A percentile compares a stretch with the other conserved stretches of the same genome.
These are phyloP conservation scores for Penicillium brasilianum DNA, from an alignment of 2,329 filamentous ascomycete genomes.

Conservation along the genomic window DNA sequence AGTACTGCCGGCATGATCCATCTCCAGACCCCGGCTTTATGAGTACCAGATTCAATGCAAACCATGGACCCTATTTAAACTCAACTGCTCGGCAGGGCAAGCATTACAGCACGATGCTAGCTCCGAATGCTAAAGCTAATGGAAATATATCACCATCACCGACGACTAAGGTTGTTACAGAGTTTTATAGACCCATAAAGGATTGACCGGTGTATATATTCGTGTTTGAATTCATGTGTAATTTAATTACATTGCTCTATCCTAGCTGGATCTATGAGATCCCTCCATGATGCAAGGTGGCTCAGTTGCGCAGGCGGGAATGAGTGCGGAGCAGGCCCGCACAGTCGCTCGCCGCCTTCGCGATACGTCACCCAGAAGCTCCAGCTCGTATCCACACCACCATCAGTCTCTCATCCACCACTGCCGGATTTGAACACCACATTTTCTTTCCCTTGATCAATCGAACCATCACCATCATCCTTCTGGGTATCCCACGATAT, in stretches of 20 bases:
- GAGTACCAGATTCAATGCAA: neutral
- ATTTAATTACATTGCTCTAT: neutral
- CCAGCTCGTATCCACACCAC: constrained; percentile 16
- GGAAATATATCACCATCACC: neutral
- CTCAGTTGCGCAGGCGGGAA: neutral
- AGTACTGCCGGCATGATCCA: neutral
- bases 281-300: too few species aligned
- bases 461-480: neutral
- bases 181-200: neutral
- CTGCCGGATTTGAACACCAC: neutral
- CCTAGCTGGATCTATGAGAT: too few species aligned
- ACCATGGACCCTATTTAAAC: neutral
- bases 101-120: neutral
- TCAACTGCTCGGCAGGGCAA: neutral
- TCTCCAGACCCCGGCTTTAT: neutral
- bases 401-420: neutral
- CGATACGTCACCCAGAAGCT: constrained; percentile 38
- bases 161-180: too few species aligned
- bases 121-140: neutral
- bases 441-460: neutral
- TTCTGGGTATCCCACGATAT: too few species aligned
- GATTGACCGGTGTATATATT: neutral
- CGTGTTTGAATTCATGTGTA: neutral
- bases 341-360: constrained; percentile 34
- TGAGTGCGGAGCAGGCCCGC: constrained; percentile 15